Evolutionary conservation across 1,284 basidiomycete genomes (phyloP).

Genomic region (Melampsora americana): DNA sequence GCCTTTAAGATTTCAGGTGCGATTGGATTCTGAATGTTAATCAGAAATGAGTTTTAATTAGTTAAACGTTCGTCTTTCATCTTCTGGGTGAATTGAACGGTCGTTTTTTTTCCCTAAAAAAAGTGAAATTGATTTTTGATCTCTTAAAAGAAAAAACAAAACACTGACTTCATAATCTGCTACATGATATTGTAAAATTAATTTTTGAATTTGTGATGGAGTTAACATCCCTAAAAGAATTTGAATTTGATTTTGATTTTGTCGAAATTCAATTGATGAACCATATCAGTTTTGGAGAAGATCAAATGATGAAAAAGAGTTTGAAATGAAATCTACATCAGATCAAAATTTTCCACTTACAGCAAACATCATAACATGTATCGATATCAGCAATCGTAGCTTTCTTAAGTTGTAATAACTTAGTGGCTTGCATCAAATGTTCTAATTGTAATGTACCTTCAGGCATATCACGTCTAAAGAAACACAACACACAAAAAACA

Average conservation of each 20-base stretch:
- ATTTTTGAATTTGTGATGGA: conserved; percentile 97
- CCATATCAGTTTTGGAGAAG: too few species aligned
- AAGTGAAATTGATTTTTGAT: too few species aligned
- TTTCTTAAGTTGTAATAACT: conserved; percentile 96
- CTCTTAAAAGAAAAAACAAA: too few species aligned
- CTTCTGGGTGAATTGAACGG: neutral
- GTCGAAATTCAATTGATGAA: too few species aligned
- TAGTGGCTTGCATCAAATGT: conserved; percentile 99
- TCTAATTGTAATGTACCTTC: conserved; percentile 96
- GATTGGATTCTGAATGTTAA: conserved; percentile 72
- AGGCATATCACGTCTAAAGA: conserved; percentile 71
- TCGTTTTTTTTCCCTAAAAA: too few species aligned
- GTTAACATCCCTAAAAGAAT: conserved; percentile 99
- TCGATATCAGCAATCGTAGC: conserved; percentile 57
- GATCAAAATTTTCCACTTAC: conserved; percentile 21
- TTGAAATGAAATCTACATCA: too few species aligned
- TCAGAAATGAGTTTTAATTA: neutral
- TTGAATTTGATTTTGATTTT: too few species aligned
- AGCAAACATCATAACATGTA: conserved; percentile 47
- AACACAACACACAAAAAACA: neutral
- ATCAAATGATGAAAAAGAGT: too few species aligned
- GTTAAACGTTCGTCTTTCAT: neutral
- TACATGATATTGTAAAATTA: conserved; percentile 97
- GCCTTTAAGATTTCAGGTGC: conserved; percentile 92
- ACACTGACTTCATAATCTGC: conserved; percentile 85